Evolutionary conservation across 345 rosid species (phyloP).

Genomic region (Citrus reticulata): DNA sequence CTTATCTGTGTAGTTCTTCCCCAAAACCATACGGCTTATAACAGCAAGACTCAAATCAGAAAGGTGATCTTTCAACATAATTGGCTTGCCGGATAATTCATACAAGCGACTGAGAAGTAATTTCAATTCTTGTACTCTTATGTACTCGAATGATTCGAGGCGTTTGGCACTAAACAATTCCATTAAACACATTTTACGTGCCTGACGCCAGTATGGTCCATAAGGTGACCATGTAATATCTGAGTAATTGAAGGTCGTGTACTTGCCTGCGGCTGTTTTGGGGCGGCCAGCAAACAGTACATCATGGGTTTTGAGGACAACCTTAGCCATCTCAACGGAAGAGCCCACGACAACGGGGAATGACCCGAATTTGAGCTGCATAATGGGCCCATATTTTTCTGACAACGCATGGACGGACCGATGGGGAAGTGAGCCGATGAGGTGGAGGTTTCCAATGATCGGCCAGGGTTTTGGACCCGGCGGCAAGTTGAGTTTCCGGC

Average conservation of each 20-base stretch:
- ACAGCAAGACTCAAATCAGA: constrained; percentile 46
- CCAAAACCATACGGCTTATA: constrained; percentile 59
- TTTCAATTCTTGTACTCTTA: constrained; percentile 44
- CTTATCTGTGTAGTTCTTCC: constrained; percentile 48
- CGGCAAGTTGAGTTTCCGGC: constrained; percentile 36
- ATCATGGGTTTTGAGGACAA: constrained; percentile 53
- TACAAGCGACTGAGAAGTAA: constrained; percentile 23
- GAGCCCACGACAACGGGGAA: too few relatives aligned
- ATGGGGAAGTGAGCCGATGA: constrained; percentile 62
- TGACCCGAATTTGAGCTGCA: constrained; percentile 26
- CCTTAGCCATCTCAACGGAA: constrained; percentile 22
- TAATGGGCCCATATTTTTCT: constrained; percentile 51
- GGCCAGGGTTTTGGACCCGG: constrained; percentile 74
- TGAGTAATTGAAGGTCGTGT: constrained; percentile 61
- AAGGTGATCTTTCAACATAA: constrained; percentile 41
- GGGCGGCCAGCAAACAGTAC: constrained; percentile 43
- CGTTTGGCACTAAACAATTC: constrained; percentile 61
- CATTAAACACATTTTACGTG: constrained; percentile 52
- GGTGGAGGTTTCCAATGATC: constrained; percentile 63
- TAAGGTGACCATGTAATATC: constrained; percentile 64
- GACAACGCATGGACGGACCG: constrained; percentile 51
- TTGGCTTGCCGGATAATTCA: constrained; percentile 9
- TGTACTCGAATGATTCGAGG: constrained; percentile 55
- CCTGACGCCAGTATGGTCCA: constrained; percentile 69
- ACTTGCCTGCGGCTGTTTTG: constrained; percentile 49